Percentiles rank a stretch among this genome's conserved stretches.
Conservation (phyloP, 192 early-diverging fungal species). For the Mortierella alpina region DNA sequence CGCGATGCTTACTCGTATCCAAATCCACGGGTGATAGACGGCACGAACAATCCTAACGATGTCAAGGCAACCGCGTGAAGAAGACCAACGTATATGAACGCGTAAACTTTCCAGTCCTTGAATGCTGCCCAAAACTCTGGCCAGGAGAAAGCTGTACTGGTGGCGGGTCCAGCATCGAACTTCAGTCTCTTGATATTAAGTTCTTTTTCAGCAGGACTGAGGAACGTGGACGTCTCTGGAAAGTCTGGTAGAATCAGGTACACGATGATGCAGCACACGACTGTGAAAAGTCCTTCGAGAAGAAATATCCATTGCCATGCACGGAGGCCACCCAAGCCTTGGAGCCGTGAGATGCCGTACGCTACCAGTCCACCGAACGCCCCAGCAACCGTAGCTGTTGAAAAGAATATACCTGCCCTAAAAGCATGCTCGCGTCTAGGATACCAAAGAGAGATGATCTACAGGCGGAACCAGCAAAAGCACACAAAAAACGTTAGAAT, state of each 20-base stretch:
- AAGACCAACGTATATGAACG: slow-evolving; percentile 68
- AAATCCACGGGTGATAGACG: slow-evolving; percentile 69
- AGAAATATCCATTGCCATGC: slow-evolving; percentile 77
- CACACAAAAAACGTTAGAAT: not conserved
- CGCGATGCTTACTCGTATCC: not conserved
- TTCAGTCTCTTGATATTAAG: slow-evolving; percentile 52
- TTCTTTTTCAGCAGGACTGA: slow-evolving; percentile 55
- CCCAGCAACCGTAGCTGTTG: slow-evolving; percentile 60
- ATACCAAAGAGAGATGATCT: slow-evolving; percentile 61
- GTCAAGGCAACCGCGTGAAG: slow-evolving; percentile 68
- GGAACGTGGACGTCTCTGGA: slow-evolving; percentile 58
- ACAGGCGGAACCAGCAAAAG: not conserved
- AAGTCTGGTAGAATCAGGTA: slow-evolving; percentile 57
- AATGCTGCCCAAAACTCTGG: slow-evolving; percentile 56
- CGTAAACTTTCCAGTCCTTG: slow-evolving; percentile 59
- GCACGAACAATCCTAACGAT: slow-evolving; percentile 73
- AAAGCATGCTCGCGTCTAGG: slow-evolving; percentile 59
- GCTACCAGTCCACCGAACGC: slow-evolving; percentile 71
- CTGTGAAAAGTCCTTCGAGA: slow-evolving; percentile 65
- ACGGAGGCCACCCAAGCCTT: slow-evolving; percentile 54
- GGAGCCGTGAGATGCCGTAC: slow-evolving; percentile 65
- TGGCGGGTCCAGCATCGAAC: slow-evolving; percentile 58
- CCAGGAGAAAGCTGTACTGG: slow-evolving; percentile 58
- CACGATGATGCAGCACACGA: slow-evolving; percentile 41
- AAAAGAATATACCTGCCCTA: slow-evolving; percentile 61